These are phyloP conservation scores for Poa annua DNA, from an alignment of 176 grass and related monocot genomes.

Conservation along the genomic window DNA sequence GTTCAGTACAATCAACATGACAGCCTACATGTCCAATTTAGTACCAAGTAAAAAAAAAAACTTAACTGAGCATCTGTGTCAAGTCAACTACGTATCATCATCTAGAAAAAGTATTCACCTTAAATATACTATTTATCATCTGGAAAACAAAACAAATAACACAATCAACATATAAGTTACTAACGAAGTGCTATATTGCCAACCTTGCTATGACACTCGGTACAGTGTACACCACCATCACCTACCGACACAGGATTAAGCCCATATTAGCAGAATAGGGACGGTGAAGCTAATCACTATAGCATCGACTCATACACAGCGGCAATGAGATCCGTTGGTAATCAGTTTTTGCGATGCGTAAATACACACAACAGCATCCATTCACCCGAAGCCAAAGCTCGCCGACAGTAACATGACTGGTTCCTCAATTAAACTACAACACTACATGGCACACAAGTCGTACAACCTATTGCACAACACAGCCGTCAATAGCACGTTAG, in stretches of 20 bases:
- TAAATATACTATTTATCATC: background rate
- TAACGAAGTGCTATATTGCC: background rate
- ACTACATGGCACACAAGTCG: too few relatives aligned
- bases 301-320: slow-evolving; percentile 34
- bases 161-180: background rate
- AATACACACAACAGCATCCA: background rate
- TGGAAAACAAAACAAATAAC: background rate
- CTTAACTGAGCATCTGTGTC: background rate
- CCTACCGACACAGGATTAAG: background rate
- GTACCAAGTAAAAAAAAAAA: too few relatives aligned
- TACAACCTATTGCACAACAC: background rate
- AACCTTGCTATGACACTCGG: background rate
- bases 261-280: background rate
- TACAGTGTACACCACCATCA: background rate
- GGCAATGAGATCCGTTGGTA: slow-evolving; percentile 42
- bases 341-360: slow-evolving; percentile 45
- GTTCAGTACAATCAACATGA: background rate
- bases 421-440: background rate
- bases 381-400: background rate
- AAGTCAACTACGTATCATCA: slow-evolving; percentile 20
- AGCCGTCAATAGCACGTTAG: background rate
- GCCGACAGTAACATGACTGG: background rate
- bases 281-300: background rate
- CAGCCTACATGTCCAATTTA: background rate
- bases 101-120: slow-evolving; percentile 35